Base-by-base conservation (phyloP, 225 moss, liverwort and hornwort genomes). In the Lunularia cruciata region DNA sequence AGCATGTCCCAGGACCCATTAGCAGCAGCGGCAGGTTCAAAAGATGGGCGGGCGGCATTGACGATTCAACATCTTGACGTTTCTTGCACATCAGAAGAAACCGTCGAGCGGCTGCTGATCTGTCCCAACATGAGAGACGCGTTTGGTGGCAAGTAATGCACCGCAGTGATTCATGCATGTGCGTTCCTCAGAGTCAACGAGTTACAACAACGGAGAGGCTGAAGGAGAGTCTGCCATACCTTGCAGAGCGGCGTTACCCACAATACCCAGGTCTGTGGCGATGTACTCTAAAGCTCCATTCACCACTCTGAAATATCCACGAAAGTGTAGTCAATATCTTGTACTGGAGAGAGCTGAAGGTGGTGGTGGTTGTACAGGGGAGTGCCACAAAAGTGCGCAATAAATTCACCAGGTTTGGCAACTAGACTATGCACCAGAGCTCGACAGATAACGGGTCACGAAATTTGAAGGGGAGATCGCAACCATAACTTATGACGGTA, bases 281-380 rank as follows among this genome's bases (percentile, higher is more conserved):
- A 98, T 70, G 45, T 93, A 93, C 26, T 98, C 93, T 81, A 98
- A 57, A 57, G 98, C 93, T 35, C 93, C 89, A 48, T 98, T 98
- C 5, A 98, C 98, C 27, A 98, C 98, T 72, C 92, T 94, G 79
- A 40, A 49, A 43, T 47, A 37, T 35, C 31, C 20, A 73, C 5
- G 43, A 39, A 40, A 66, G 10, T n/a, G 31, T 35, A 46, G 63
- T 64, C 63, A 64, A 64, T 30, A 30, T 46, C 16, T 45, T 19
- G 63, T 7, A 45, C 63, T 6, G 30, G 28, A 26, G 19, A 46
- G 6, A 46, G 45, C 63, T 64, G 23, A 5, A 25, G 25, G 13
- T 3, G 18, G 63, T 13, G 40, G 6, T 40, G 16, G 13, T 31
- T 5, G 63, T 64, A 64, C 63, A 39, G 20, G 23, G 20, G 13